Percentiles rank a stretch among this genome's conserved stretches.
Evolutionary conservation across 1,284 basidiomycete genomes (phyloP).

Genomic region (Trichosporon faecale): DNA sequence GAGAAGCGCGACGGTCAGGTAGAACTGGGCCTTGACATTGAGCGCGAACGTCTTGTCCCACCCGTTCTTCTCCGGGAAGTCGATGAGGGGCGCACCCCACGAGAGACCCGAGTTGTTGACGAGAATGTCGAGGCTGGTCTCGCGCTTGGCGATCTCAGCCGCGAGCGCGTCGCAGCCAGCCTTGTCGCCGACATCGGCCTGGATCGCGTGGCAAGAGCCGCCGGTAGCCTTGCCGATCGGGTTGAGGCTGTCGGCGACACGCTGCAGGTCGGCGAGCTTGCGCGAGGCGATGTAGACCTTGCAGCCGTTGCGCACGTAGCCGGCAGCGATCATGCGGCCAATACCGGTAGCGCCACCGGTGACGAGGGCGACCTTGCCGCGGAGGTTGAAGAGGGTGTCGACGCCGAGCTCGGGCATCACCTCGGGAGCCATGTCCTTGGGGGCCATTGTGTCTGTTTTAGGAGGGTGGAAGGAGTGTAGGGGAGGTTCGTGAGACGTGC

Average conservation of each 20-base stretch:
- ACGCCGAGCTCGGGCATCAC: conserved; percentile 26
- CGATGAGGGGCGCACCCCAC: conserved; percentile 26
- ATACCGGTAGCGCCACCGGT: conserved; percentile 26
- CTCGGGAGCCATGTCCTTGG: conserved; percentile 29
- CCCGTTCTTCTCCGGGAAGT: conserved; percentile 26
- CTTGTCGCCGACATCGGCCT: conserved; percentile 35
- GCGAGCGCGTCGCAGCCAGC: conserved; percentile 27
- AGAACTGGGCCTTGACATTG: conserved; percentile 30
- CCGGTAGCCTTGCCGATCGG: conserved; percentile 19
- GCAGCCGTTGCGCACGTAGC: conserved; percentile 33
- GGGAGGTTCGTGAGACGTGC: not conserved
- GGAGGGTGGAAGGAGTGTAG: not conserved
- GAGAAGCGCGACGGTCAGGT: conserved; percentile 33
- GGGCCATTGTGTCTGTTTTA: conserved; percentile 4
- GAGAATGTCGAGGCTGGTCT: conserved; percentile 40
- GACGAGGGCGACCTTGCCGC: conserved; percentile 29
- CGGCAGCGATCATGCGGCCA: conserved; percentile 32
- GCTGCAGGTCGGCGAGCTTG: conserved; percentile 26
- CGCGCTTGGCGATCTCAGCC: conserved; percentile 20
- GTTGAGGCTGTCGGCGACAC: conserved; percentile 21
- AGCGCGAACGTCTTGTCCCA: conserved; percentile 30
- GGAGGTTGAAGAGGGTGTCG: conserved; percentile 24
- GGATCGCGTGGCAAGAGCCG: conserved; percentile 23
- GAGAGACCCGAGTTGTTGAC: conserved; percentile 45
- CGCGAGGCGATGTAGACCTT: conserved; percentile 37